Conservation (phyloP, 202 grass and related monocot species). For the Panicum hallii region DNA sequence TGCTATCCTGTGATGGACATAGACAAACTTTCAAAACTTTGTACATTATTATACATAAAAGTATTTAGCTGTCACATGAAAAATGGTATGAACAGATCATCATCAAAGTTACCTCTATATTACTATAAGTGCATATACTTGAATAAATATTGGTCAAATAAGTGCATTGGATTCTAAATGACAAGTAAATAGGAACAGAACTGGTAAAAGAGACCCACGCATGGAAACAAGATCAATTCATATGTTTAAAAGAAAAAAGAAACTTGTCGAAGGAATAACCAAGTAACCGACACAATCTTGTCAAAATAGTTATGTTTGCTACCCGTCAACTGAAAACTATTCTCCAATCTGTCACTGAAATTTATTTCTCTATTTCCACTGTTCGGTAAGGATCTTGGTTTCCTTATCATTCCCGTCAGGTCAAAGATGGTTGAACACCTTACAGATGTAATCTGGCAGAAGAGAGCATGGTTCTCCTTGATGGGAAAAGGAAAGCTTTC, state of each 20-base stretch:
- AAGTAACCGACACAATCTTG: not conserved
- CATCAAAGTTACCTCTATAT: not conserved
- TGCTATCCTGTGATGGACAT: not conserved
- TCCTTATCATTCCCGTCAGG: not conserved
- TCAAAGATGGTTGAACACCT: not conserved
- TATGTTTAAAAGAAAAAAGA: constrained; percentile 1
- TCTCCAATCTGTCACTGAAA: constrained; percentile 4
- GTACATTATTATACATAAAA: not conserved
- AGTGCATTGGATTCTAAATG: not conserved
- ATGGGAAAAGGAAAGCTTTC: constrained; percentile 18
- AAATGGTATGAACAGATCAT: not conserved
- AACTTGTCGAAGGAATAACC: not conserved
- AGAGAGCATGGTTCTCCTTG: constrained; percentile 11
- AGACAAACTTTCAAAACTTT: constrained; percentile 21
- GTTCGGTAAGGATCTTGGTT: not conserved
- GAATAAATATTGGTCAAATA: not conserved
- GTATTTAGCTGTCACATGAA: not conserved
- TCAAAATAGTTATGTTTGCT: not conserved
- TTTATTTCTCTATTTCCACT: not conserved
- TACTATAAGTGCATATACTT: not conserved
- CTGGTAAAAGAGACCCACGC: constrained; percentile 33
- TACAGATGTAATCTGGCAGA: not conserved
- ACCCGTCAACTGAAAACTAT: not conserved
- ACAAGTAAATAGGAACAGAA: not conserved
- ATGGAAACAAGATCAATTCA: constrained; percentile 1